Base-by-base conservation (phyloP, 2,329 filamentous ascomycete species). In the Penicillium sp. region DNA sequence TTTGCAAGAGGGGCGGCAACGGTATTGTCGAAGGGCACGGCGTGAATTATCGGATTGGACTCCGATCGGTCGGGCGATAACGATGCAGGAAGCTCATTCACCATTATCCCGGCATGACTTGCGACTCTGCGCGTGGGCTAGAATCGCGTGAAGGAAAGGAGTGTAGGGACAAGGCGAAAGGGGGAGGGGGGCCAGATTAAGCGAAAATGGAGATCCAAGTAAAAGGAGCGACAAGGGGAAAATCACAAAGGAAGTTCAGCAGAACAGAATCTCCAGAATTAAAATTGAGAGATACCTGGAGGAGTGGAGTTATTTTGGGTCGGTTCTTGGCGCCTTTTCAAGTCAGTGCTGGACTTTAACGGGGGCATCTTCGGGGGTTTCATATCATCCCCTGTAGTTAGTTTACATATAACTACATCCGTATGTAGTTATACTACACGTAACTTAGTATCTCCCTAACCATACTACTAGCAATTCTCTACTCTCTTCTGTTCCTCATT, bases 21-120 rank as follows among this genome's bases (percentile, higher is more conserved):
- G 19, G 66, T 67, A 44, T 73, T 63, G 49, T 72, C 70, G 52
- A 63, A 67, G 53, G 67, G 65, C 49, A 68, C 54, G 44, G 67
- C 62, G 44, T 63, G 64, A 48, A 71, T 58, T 5, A 62, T 62
- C 55, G 70, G 58, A 44, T 59, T 56, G 53, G 68, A 63, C 56
- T 70, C 68, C 54, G 69, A 62, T 62, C 63, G 56, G 59, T 55
- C 59, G 49, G 68, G 61, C 43, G 62, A 58, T 52, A 69, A 62
- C 56, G 69, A 69, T 65, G 65, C 63, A 65, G 67, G 62, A 63
- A 65, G 59, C 61, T 64, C 65, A 58, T 71, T 67, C 60, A 62
- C 66, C 70, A 74, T 73, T 70, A 72, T 73, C 65, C 69, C 67
- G 62, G 67, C 71, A 74, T 74, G 70, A 62, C 71, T 73, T 69